Evolutionary conservation across 257 asterid species (phyloP).

Genomic region (Solanum chilense): DNA sequence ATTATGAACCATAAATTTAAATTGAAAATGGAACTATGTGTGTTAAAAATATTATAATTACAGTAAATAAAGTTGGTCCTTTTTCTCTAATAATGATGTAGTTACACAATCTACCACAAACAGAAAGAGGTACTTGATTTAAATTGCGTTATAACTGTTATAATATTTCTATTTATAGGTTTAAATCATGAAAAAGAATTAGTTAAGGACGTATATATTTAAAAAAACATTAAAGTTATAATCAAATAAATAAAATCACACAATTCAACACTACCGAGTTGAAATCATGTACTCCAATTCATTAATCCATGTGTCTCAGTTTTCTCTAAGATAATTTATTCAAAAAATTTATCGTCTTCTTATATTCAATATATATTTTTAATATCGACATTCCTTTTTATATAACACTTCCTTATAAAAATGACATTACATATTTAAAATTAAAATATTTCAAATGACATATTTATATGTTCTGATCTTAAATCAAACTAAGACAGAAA

Average conservation of each 20-base stretch:
- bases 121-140: not conserved
- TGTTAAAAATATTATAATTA: not conserved
- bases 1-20: not conserved
- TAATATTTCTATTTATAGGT: not conserved
- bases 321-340: too few relatives aligned
- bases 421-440: not conserved
- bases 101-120: not conserved
- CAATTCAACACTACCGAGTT: not conserved
- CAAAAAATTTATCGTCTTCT: not conserved
- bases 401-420: not conserved
- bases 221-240: not conserved
- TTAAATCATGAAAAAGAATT: not conserved
- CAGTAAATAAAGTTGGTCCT: not conserved
- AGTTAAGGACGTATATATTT: not conserved
- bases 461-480: not conserved
- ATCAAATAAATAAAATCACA: not conserved
- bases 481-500: not conserved
- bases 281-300: not conserved
- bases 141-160: not conserved
- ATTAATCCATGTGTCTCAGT: not conserved
- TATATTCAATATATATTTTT: not conserved
- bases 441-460: not conserved
- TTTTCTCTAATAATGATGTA: not conserved
- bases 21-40: not conserved
- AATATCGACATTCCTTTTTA: not conserved